A percentile compares a stretch with the other conserved stretches of the same genome.
Conservation (phyloP, 2,329 filamentous ascomycete species). For the Rutstroemia sp. region DNA sequence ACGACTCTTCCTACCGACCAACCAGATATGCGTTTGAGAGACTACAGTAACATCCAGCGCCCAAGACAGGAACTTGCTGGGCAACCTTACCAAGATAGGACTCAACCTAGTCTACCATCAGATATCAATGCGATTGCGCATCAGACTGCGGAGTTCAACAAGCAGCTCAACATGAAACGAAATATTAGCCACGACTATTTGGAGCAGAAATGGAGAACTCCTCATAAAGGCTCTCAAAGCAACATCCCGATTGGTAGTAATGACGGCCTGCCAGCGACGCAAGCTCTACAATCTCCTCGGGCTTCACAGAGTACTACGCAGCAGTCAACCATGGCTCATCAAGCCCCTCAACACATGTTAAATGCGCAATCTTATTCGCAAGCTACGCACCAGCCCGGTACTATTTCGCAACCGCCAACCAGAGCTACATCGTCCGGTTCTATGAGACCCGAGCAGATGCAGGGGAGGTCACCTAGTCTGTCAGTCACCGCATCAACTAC, state of each 20-base stretch:
- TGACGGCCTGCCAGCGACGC: conserved; percentile 42
- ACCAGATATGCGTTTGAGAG: conserved; percentile 67
- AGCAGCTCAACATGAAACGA: conserved; percentile 72
- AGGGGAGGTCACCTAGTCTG: conserved; percentile 54
- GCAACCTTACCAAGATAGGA: conserved; percentile 80
- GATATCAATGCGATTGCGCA: conserved; percentile 83
- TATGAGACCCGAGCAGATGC: conserved; percentile 49
- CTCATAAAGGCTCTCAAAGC: conserved; percentile 67
- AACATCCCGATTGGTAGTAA: conserved; percentile 31
- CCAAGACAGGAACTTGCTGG: conserved; percentile 87
- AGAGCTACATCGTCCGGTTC: conserved; percentile 58
- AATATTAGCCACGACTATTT: conserved; percentile 73
- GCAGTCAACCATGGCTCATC: conserved; percentile 42
- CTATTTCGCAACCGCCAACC: conserved; percentile 66
- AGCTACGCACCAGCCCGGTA: conserved; percentile 63
- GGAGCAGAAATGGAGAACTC: conserved; percentile 72
- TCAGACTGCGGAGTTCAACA: conserved; percentile 87
- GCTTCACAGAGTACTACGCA: conserved; percentile 45
- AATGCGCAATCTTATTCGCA: conserved; percentile 57
- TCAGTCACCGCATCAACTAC: conserved; percentile 47
- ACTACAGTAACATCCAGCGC: conserved; percentile 77
- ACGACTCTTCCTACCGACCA: conserved; percentile 74
- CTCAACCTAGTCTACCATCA: conserved; percentile 63
- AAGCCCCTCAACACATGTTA: conserved; percentile 36
- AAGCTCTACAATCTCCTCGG: conserved; percentile 52